Base-by-base conservation (phyloP, 768 basidiomycete genomes). In the Auricularia auricula-judae region DNA sequence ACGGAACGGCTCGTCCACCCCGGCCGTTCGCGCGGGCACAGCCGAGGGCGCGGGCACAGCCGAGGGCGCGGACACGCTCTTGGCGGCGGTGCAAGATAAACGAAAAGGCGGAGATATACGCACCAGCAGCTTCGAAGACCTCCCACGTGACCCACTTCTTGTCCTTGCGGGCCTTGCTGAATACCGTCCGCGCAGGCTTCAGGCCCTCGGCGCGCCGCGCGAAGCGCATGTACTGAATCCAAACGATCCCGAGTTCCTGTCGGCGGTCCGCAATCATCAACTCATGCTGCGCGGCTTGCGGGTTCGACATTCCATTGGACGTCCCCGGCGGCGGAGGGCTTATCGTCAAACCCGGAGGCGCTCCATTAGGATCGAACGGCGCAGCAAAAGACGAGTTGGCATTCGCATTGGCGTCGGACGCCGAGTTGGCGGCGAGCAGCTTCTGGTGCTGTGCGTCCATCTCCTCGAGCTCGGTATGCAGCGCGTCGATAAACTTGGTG, bases 71-170 rank as follows among this genome's bases (percentile, higher is more conserved):
- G 39, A 42, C 8, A 8, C 39, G 39, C 39, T 42, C 7, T 14
- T 42, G 39, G 12, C 39, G 8, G 12, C 39, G 12, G 47, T 18
- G 21, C 47, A 51, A 18, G 21, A 21, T 18, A 51, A 10, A 51
- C 47, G 47, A 51, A 51, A n/a, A 42, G 39, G 7, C 7, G 39
- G 12, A 51, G 29, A 11, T 61, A 21, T 61, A 72, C 80, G 42
- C 67, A 95, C 94, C 94, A 63, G 91, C 87, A 53, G 94, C 89
- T 73, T 98, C 95, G 70, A 87, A 96, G 0, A 93, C 89, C 70
- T 95, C 89, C 97, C 97, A 98, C 16, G 91, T 81, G 1, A 83
- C 83, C 83, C 82, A 90, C 23, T 59, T 59, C 58, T 81, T 81
- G 64, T 84, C 83, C 71, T 85, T 89, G 68, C 94, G 81, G 11